Conservation (phyloP, 108 stramenopile genomes). For the Cyclotella cryptica region DNA sequence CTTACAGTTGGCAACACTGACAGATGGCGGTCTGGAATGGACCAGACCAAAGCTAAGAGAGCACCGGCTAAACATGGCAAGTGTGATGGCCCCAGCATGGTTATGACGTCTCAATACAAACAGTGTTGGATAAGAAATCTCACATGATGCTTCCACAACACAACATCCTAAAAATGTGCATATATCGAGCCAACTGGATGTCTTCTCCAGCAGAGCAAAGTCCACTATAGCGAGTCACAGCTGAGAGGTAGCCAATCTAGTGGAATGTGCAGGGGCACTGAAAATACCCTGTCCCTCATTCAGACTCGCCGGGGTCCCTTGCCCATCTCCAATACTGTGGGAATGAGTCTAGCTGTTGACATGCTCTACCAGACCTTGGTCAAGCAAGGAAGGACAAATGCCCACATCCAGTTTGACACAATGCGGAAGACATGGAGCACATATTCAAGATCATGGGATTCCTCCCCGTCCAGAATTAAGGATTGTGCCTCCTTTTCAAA, state of each 20-base stretch:
- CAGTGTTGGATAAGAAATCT: not conserved
- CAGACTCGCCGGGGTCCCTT: slow-evolving; percentile 18
- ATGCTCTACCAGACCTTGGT: slow-evolving; percentile 24
- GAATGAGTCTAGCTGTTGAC: slow-evolving; percentile 38
- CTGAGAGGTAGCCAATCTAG: not conserved
- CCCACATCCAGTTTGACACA: slow-evolving; percentile 35
- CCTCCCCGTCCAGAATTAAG: slow-evolving; percentile 4
- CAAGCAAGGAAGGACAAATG: slow-evolving; percentile 24
- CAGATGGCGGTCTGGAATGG: slow-evolving; percentile 35
- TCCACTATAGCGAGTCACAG: not conserved
- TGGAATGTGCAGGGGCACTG: slow-evolving; percentile 23
- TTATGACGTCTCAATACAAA: slow-evolving; percentile 58
- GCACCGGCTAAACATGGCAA: slow-evolving; percentile 2
- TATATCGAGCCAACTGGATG: not conserved
- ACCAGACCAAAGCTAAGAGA: not conserved
- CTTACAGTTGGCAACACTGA: slow-evolving; percentile 18
- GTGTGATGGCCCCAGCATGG: slow-evolving; percentile 46
- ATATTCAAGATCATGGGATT: slow-evolving; percentile 7
- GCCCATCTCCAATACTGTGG: slow-evolving; percentile 28
- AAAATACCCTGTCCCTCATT: slow-evolving; percentile 18
- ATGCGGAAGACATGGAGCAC: slow-evolving; percentile 25
- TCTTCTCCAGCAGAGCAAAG: not conserved
- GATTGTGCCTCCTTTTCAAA: not conserved
- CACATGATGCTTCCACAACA: not conserved
- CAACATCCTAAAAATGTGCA: not conserved